A percentile compares a stretch with the other conserved stretches of the same genome.
phyloP scores from a whole-genome alignment of 2,329 filamentous ascomycete genomes.

The Dactylellina sp. region DNA sequence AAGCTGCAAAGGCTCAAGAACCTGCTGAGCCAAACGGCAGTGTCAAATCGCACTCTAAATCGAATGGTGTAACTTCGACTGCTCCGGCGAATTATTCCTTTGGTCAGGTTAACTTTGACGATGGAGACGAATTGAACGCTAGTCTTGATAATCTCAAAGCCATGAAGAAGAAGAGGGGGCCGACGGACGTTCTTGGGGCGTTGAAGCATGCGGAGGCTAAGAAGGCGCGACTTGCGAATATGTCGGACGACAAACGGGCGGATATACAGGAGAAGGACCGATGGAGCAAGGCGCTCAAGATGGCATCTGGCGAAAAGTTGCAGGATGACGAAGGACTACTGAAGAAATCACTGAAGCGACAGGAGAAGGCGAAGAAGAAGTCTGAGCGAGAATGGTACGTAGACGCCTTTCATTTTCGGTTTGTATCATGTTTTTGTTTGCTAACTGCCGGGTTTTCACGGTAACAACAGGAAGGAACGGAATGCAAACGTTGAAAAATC shows the following conservation, averaged over 20 bases:
- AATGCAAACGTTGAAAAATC: slow-evolving; percentile 78
- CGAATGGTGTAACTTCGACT: slow-evolving; percentile 67
- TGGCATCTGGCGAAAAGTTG: slow-evolving; percentile 88
- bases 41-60: slow-evolving; percentile 70
- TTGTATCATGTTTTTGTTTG: not conserved
- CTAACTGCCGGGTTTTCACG: slow-evolving; percentile 39
- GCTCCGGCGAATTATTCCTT: slow-evolving; percentile 80
- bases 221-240: slow-evolving; percentile 78
- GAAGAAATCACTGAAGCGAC: slow-evolving; percentile 94
- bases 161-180: slow-evolving; percentile 80
- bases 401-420: slow-evolving; percentile 1
- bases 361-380: slow-evolving; percentile 89
- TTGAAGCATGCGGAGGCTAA: slow-evolving; percentile 89
- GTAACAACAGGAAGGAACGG: slow-evolving; percentile 69
- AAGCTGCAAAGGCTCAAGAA: slow-evolving; percentile 68
- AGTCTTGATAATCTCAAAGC: slow-evolving; percentile 74
- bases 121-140: slow-evolving; percentile 82
- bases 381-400: slow-evolving; percentile 83
- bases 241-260: slow-evolving; percentile 83
- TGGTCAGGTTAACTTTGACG: slow-evolving; percentile 87
- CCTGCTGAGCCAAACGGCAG: slow-evolving; percentile 66
- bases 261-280: slow-evolving; percentile 93
- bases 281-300: slow-evolving; percentile 91
- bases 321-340: slow-evolving; percentile 85
- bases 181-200: slow-evolving; percentile 84